Evolutionary conservation across 768 basidiomycete genomes (phyloP).

Genomic region (Phaeolepiota aurea): DNA sequence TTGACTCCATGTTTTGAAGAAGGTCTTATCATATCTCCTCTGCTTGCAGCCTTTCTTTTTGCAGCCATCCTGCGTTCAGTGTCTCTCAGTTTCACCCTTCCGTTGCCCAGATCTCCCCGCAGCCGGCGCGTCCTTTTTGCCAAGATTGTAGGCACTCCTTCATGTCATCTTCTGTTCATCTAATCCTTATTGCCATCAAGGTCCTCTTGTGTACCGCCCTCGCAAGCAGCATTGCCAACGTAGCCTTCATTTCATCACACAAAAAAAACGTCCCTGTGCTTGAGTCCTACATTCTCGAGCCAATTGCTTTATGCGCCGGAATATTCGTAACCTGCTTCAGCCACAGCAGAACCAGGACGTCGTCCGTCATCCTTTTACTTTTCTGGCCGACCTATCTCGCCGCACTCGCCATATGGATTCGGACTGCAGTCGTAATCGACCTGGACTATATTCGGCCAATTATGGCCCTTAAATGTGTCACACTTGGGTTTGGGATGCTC

Average conservation of each 20-base stretch:
- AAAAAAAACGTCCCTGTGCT: constrained; percentile 32
- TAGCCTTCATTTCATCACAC: constrained; percentile 27
- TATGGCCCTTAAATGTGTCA: constrained; percentile 33
- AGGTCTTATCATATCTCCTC: constrained; percentile 47
- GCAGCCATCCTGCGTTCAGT: constrained; percentile 28
- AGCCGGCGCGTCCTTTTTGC: constrained; percentile 42
- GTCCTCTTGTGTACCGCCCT: constrained; percentile 37
- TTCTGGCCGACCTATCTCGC: constrained; percentile 73
- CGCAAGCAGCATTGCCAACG: constrained; percentile 32
- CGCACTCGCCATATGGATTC: constrained; percentile 44
- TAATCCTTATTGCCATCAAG: constrained; percentile 28
- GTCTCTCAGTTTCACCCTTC: constrained; percentile 14
- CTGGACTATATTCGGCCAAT: constrained; percentile 24
- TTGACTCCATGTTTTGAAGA: constrained; percentile 79
- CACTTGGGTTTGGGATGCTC: constrained; percentile 36
- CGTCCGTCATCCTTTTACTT: constrained; percentile 66
- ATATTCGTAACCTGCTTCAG: constrained; percentile 53
- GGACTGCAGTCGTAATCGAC: constrained; percentile 37
- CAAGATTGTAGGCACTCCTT: constrained; percentile 55
- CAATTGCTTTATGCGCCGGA: constrained; percentile 39
- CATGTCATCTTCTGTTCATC: not conserved
- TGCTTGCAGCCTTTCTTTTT: constrained; percentile 39
- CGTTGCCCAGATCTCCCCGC: constrained; percentile 27
- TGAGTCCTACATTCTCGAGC: constrained; percentile 50
- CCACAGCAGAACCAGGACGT: constrained; percentile 60